Evolutionary conservation across 2,329 filamentous ascomycete species (phyloP).

Genomic region (Monosporascus sp.): DNA sequence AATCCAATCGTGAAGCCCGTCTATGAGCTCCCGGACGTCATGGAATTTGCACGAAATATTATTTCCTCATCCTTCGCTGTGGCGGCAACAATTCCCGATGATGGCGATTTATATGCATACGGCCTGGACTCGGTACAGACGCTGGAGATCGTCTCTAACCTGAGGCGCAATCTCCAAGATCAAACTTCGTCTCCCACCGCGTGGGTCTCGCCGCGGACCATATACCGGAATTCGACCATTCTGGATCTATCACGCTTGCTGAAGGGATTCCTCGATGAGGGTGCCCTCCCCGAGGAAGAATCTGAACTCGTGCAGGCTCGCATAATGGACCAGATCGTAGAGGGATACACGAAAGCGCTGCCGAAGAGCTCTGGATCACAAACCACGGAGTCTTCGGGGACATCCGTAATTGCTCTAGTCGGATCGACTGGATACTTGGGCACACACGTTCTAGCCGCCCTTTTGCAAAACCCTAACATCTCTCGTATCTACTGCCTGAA

Average conservation of each 20-base stretch:
- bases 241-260: slow-evolving; percentile 3
- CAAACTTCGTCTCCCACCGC: not conserved
- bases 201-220: slow-evolving; percentile 11
- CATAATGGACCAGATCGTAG: slow-evolving; percentile 4
- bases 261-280: slow-evolving; percentile 8
- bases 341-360: not conserved
- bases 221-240: slow-evolving; percentile 10
- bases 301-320: not conserved
- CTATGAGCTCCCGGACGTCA: slow-evolving; percentile 2
- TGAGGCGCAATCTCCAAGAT: slow-evolving; percentile 7
- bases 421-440: slow-evolving; percentile 16
- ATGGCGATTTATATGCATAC: slow-evolving; percentile 11
- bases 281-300: slow-evolving; percentile 3
- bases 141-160: slow-evolving; percentile 4
- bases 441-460: not conserved
- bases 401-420: slow-evolving; percentile 7
- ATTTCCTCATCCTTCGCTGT: not conserved
- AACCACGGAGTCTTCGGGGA: not conserved
- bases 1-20: not conserved
- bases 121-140: slow-evolving; percentile 14
- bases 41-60: slow-evolving; percentile 1
- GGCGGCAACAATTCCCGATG: slow-evolving; percentile 1
- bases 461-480: slow-evolving; percentile 6
- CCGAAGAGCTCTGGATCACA: not conserved
- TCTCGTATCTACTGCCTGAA: slow-evolving; percentile 7